Evolutionary conservation across 345 rosid species (phyloP), one percentile per base, ranked within the genome.

Genomic region (Citrus sp.): DNA sequence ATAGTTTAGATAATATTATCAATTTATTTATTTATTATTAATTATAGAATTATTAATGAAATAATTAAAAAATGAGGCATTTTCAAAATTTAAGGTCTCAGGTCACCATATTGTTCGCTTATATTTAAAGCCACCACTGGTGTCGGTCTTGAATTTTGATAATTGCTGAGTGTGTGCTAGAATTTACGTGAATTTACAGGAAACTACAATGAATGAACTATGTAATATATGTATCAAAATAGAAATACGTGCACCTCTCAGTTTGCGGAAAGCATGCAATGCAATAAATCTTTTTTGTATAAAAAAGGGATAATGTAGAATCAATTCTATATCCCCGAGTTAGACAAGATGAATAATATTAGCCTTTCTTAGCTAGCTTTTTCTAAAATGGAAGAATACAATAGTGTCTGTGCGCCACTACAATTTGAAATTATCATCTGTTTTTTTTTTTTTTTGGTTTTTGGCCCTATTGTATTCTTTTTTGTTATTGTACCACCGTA

Each of bases 261-360:
- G 66, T 42, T 55, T 32, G 37, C 12, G 40, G 46, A 59, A 55
- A 37, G 64, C 73, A 77, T 73, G 74, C 37, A 78, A 68, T 65
- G 54, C 24, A 51, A 27, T 6, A 62, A 24, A 62, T 62, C 14
- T 62, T 73, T 51, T 51, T 14, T 56, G 21, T 46, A 65, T 49
- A 34, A 62, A 3, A 46, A 13, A 46, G 1, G 73, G 86, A 82
- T 82, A 79, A 80, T 76, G 71, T 71, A 65, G 86, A 83, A 84
- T 82, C 75, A 78, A 81, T 87, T 77, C 85, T 75, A 79, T 80
- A 46, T 46, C 18, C 64, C n/a, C 78, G 46, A 77, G n/a, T 58
- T 82, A 71, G 85, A 84, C 82, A 87, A 67, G 61, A 34, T 84
- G 89, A 84, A 86, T 84, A 86, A 78, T 79, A 60, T 22, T 54